Conservation (phyloP, 805 yeast species). For the Metschnikowia koreensis region DNA sequence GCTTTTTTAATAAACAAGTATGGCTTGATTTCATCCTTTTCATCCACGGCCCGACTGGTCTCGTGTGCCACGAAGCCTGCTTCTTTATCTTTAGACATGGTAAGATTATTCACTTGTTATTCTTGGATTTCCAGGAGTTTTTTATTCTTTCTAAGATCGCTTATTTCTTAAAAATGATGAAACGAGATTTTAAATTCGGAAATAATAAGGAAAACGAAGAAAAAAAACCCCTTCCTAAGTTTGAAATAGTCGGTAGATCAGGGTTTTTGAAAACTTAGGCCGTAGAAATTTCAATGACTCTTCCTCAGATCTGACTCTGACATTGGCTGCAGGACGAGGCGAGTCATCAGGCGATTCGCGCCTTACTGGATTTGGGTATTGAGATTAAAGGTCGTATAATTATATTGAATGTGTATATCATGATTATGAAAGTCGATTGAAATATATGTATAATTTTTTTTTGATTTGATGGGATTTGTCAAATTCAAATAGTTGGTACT, state of each 20-base stretch:
- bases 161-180: background rate
- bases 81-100: constrained; percentile 4
- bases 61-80: constrained; percentile 1
- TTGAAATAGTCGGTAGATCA: no score
- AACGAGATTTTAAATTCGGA: background rate
- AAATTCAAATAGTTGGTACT: no score
- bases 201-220: background rate
- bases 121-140: no score
- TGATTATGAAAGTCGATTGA: no score
- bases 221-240: background rate
- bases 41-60: constrained; percentile 8
- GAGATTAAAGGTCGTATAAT: no score
- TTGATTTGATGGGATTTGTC: no score
- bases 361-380: no score
- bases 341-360: no score
- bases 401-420: no score
- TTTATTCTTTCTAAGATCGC: no score
- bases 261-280: no score
- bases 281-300: background rate
- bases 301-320: background rate
- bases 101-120: background rate
- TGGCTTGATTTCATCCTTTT: constrained; percentile 14
- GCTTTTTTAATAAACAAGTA: constrained; percentile 12
- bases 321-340: background rate
- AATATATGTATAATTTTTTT: no score